Conservation (phyloP, 192 early-diverging fungal species). For the Backusella macrospora region DNA sequence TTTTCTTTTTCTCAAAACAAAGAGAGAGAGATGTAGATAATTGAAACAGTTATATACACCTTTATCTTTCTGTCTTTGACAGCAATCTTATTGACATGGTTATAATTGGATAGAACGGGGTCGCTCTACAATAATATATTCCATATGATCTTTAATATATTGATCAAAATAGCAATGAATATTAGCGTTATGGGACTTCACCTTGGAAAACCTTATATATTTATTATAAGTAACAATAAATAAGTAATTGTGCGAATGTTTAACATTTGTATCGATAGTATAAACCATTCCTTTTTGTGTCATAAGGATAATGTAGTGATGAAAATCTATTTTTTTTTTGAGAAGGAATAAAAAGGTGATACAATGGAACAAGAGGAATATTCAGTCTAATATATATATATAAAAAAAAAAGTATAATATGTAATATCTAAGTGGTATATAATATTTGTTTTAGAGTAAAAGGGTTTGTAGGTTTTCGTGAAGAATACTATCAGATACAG, state of each 20-base stretch:
- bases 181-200: too few species aligned
- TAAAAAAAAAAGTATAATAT: background rate
- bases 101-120: too few species aligned
- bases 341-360: background rate
- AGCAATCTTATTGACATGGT: too few species aligned
- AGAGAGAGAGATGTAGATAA: too few species aligned
- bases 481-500: conserved; percentile 37
- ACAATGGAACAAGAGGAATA: background rate
- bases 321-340: conserved; percentile 5
- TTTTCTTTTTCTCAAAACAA: too few species aligned
- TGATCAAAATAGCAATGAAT: too few species aligned
- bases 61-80: too few species aligned
- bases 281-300: background rate
- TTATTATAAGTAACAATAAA: background rate
- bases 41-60: too few species aligned
- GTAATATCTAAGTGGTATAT: conserved; percentile 11
- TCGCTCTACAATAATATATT: too few species aligned
- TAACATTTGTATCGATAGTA: background rate
- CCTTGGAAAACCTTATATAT: too few species aligned
- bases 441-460: conserved; percentile 14
- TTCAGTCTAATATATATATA: background rate
- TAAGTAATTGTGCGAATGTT: background rate
- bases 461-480: conserved; percentile 26
- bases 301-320: background rate
- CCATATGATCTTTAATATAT: too few species aligned